These are phyloP conservation scores for Ceratobasidium sp. DNA, from an alignment of 1,284 basidiomycete species.

Conservation along the genomic window DNA sequence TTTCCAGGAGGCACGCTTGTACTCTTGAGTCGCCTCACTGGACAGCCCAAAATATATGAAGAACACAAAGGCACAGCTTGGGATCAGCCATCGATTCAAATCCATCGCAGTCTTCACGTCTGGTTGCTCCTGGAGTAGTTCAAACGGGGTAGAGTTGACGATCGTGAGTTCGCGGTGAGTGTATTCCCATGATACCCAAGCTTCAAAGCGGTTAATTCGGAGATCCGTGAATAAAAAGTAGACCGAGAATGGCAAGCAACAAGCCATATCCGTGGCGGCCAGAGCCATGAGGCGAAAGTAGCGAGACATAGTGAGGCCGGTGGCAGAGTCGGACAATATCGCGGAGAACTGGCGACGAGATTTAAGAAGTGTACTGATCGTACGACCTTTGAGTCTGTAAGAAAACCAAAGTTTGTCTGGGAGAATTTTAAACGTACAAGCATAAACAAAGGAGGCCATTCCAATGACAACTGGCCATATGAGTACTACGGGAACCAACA, in stretches of 20 bases:
- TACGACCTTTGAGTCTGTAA: not conserved
- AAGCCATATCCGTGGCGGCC: conserved; percentile 18
- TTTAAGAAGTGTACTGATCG: conserved; percentile 33
- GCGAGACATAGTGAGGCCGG: conserved; percentile 11
- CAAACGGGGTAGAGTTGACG: not conserved
- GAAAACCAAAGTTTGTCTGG: too few relatives aligned
- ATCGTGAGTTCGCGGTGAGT: conserved; percentile 57
- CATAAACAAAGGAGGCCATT: conserved; percentile 17
- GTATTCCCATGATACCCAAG: conserved; percentile 66
- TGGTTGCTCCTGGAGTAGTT: not conserved
- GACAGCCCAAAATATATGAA: conserved; percentile 46
- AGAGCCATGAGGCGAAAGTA: conserved; percentile 42
- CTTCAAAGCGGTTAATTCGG: conserved; percentile 50
- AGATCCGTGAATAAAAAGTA: not conserved
- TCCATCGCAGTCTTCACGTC: not conserved
- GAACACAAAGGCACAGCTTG: conserved; percentile 44
- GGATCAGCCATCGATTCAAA: conserved; percentile 39
- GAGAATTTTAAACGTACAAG: not conserved
- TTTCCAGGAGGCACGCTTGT: conserved; percentile 11
- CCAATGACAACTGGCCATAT: conserved; percentile 34
- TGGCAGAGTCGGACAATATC: not conserved
- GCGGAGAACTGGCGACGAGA: conserved; percentile 39
- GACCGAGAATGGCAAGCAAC: conserved; percentile 14
- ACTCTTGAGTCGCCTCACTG: conserved; percentile 29
- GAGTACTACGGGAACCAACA: not conserved